Conservation (phyloP, 176 grass and related monocot genomes). For the Bonia amplexicaulis region DNA sequence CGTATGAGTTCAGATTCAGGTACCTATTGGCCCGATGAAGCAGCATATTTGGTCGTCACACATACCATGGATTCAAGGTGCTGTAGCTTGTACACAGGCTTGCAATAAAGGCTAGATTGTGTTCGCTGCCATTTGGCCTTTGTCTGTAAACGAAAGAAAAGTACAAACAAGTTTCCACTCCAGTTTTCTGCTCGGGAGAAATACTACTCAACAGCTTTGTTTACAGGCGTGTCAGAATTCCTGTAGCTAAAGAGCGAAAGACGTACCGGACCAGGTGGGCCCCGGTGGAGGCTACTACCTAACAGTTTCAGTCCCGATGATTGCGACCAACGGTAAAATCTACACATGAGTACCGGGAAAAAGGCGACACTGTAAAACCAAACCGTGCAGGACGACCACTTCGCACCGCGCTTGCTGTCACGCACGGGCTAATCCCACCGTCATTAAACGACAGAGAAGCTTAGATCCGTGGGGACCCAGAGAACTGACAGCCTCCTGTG, state of each 20-base stretch:
- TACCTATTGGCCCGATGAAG: slow-evolving; percentile 61
- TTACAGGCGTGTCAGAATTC: background rate
- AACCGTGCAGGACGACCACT: background rate
- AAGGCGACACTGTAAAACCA: background rate
- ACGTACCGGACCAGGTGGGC: background rate
- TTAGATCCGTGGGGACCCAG: slow-evolving; percentile 15
- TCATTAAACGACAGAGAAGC: background rate
- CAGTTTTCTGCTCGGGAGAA: background rate
- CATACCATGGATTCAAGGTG: background rate
- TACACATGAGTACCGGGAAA: background rate
- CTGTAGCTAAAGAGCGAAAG: slow-evolving; percentile 9
- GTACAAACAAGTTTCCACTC: background rate
- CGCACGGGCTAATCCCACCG: background rate
- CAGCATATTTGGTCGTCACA: background rate
- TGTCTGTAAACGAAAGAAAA: background rate
- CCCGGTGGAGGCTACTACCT: no score
- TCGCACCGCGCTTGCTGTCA: background rate
- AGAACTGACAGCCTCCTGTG: background rate
- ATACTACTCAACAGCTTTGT: background rate
- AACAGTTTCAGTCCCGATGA: background rate
- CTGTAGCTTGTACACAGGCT: background rate
- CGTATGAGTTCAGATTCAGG: slow-evolving; percentile 93
- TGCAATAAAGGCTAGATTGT: background rate
- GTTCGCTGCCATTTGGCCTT: background rate
- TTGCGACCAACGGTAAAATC: background rate